Base-by-base conservation (phyloP, 306 rosid genomes). In the Citrullus colocynthis region DNA sequence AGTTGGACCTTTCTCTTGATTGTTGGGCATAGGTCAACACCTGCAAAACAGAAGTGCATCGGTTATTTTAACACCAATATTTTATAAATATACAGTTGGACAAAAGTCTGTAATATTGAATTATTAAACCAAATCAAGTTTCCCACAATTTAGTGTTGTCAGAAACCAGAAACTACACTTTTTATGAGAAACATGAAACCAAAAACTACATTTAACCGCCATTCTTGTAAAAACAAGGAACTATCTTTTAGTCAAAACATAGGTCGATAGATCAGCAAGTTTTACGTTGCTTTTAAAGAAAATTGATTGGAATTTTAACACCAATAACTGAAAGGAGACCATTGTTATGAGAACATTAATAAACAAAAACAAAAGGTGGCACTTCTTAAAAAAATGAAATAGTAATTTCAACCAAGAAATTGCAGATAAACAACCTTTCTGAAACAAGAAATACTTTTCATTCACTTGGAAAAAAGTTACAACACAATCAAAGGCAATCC, bases 1-100 rank as follows among this genome's bases (percentile, higher is more conserved):
- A 96, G 82, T 93, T 96, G 65, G 99, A 93, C 83, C 99, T 91
- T 81, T 96, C 99, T 82, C 97, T 88, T 79, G 99, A 96, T 78
- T 96, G 99, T 71, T 96, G 99, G 58, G 99, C 98, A 85, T 96
- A 96, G 77, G 99, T 96, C 85, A 92, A 87, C 55, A 96, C 99
- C 99, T 96, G 88, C 77, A 85, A 80, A 85, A 80, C 56, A 80
- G 84, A 79, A 41, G 49, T 5, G 3, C 28, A 51, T 18, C 49
- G 2, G n/a, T 74, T 34, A 54, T 54, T 54, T 54, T 9, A 51
- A 52, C 62, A 16, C 30, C 78, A 52, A 18, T 17, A 20, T 71
- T 12, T 14, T 13, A 28, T 71, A 54, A 74, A 74, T 49, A 61
- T 4, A 32, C 21, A 9, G 78, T 16, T 32, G 48, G n/a, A 17